These are phyloP conservation scores for Moesziomyces aphidis DNA, from an alignment of 1,284 basidiomycete genomes.

Conservation along the genomic window DNA sequence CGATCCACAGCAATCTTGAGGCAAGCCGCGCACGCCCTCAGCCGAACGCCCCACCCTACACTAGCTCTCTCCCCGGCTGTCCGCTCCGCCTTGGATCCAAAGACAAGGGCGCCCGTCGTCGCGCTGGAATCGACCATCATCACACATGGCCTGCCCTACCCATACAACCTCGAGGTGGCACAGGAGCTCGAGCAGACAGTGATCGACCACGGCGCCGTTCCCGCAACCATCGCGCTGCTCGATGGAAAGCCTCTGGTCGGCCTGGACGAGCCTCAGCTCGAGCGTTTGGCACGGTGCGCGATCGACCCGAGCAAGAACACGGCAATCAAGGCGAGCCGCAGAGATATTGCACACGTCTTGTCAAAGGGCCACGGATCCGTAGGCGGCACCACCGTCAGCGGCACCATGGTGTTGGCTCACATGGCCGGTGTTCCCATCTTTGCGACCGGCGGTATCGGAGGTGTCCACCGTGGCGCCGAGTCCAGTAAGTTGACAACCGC, in stretches of 20 bases:
- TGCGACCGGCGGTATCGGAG: slow-evolving; percentile 73
- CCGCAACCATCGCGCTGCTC: slow-evolving; percentile 90
- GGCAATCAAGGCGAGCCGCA: slow-evolving; percentile 81
- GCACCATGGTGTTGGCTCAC: slow-evolving; percentile 72
- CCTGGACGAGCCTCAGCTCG: slow-evolving; percentile 76
- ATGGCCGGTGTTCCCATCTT: slow-evolving; percentile 66
- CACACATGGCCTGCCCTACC: slow-evolving; percentile 79
- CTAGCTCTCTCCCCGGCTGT: slow-evolving; percentile 28
- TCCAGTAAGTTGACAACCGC: slow-evolving; percentile 73
- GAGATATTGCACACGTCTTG: slow-evolving; percentile 85
- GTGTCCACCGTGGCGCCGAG: slow-evolving; percentile 94
- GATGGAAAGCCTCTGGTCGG: slow-evolving; percentile 88
- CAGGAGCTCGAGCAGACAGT: slow-evolving; percentile 81
- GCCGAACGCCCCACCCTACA: slow-evolving; percentile 27
- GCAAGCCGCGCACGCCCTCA: slow-evolving; percentile 33
- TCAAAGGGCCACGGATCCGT: slow-evolving; percentile 73
- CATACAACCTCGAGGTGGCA: slow-evolving; percentile 81
- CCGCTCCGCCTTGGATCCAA: slow-evolving; percentile 18
- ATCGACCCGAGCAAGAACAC: slow-evolving; percentile 44
- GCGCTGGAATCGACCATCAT: slow-evolving; percentile 83
- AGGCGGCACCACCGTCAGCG: slow-evolving; percentile 91
- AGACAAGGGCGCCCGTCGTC: slow-evolving; percentile 68
- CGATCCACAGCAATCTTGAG: slow-evolving; percentile 28
- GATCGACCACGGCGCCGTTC: slow-evolving; percentile 79
- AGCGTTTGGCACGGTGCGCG: slow-evolving; percentile 75